Base-by-base conservation (phyloP, 306 rosid species). In the Citrullus colocynthis region DNA sequence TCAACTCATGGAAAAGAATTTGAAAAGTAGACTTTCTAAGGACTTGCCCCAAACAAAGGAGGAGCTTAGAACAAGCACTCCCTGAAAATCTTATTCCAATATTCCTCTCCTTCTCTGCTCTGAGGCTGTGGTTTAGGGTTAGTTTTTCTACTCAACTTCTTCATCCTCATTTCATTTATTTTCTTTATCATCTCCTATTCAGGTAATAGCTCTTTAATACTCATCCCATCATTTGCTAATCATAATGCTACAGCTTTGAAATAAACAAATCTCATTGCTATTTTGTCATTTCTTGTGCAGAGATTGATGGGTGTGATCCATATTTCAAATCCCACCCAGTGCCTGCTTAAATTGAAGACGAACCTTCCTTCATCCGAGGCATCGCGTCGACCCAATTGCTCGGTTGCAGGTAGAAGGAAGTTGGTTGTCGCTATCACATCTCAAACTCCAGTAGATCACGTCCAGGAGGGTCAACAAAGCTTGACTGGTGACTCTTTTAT, bases 401-500 rank as follows among this genome's bases (percentile, higher is more conserved):
- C 85, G 49, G 45, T 79, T 76, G 82, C 56, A 54, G 86, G 86
- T 45, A 86, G 66, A 51, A 82, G 65, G 72, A 87, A 74, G 78
- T 79, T 80, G 75, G 82, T 80, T 79, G 83, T 88, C 66, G 78
- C 88, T 11, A 89, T 90, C 97, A 79, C 96, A 13, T 85, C 97
- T 39, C 57, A 80, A 28, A 44, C 84, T 81, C 95, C 95, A 45
- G 82, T 82, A 12, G 87, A 83, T 67, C 88, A 83, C 59, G 88
- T 84, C 74, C 81, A 57, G 63, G 85, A 80, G 42, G 86, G 80
- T 36, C 73, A 85, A 59, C 80, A 52, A 39, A 78, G 78, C 58
- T 84, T 88, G 61, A 83, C 89, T 1, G 97, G 92, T 10, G 98
- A 95, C 61, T 90, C 92, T 21, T 95, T 95, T 84, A 90, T 95